Base-by-base conservation (phyloP, 1,284 basidiomycete genomes). In the Puccinia triticina region DNA sequence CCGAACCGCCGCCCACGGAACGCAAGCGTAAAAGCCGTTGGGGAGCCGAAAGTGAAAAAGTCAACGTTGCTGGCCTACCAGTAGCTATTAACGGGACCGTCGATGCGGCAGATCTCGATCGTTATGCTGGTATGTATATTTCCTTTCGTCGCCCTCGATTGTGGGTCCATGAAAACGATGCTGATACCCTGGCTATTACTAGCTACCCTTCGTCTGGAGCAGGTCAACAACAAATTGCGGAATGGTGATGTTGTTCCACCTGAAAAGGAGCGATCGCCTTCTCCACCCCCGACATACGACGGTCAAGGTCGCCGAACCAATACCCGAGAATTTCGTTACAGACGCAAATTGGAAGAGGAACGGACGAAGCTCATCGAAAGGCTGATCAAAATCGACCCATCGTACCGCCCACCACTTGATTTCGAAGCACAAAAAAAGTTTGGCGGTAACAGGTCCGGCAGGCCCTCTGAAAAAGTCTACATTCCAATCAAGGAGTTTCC, bases 401-500 rank as follows among this genome's bases (percentile, higher is more conserved):
- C 94, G 87, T 99, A 96, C 90, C 93, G 93, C 66, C 95, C 97
- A 73, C 96, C 97, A 14, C 92, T 94, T 83, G 95, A 98, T 87
- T 98, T 96, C 86, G 94, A 97, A 83, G 86, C 88, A 67, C 86
- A 87, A 72, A 94, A 96, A 87, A 93, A 94, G 86, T 81, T 81
- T 66, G 78, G 78, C 18, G 78, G 78, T 23, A 94, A 95, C 87
- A 92, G 94, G 72, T 94, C 93, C 55, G 93, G 94, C 83, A 91
- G 94, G 74, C 95, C 95, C 21, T 93, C 93, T 71, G 97, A 99
- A 83, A 99, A 99, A 88, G 96, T 99, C 83, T 99, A 98, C 87
- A 96, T 99, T 84, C 97, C 97, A 40, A 95, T 98, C 86, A 98
- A 99, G 87, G 97, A 99, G 88, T 99, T 99, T 86, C 97, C 97